Evolutionary conservation across 2,329 filamentous ascomycete genomes (phyloP).

Genomic region (Penicillium sclerotigenum): DNA sequence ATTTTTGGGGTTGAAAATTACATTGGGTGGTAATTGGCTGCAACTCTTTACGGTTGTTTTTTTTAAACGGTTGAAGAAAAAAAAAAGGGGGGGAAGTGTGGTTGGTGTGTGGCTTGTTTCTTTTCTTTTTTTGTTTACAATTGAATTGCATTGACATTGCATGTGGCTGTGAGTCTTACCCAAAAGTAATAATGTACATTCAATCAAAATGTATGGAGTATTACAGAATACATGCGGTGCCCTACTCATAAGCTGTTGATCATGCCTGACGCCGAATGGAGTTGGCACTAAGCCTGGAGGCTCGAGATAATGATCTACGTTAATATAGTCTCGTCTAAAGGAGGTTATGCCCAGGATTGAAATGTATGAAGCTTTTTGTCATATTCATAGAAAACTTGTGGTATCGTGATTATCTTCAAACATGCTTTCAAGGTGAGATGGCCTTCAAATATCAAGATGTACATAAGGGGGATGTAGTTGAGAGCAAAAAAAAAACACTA

Average conservation of each 20-base stretch:
- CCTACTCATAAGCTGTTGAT: background rate
- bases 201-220: too few relatives aligned
- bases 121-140: background rate
- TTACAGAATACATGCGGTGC: background rate
- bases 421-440: background rate
- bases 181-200: background rate
- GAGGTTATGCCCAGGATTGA: background rate
- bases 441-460: background rate
- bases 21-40: background rate
- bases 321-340: background rate
- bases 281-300: conserved; percentile 21
- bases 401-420: background rate
- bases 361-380: background rate
- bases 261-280: conserved; percentile 16
- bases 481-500: background rate
- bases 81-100: background rate
- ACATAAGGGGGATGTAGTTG: background rate
- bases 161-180: background rate
- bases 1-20: conserved; percentile 22
- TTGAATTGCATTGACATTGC: background rate
- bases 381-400: conserved; percentile 1
- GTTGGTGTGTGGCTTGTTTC: background rate
- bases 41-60: background rate
- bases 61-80: background rate
- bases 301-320: conserved; percentile 8